phyloP scores from a whole-genome alignment of 176 grass and related monocot genomes.

The Ensete glaucum region DNA sequence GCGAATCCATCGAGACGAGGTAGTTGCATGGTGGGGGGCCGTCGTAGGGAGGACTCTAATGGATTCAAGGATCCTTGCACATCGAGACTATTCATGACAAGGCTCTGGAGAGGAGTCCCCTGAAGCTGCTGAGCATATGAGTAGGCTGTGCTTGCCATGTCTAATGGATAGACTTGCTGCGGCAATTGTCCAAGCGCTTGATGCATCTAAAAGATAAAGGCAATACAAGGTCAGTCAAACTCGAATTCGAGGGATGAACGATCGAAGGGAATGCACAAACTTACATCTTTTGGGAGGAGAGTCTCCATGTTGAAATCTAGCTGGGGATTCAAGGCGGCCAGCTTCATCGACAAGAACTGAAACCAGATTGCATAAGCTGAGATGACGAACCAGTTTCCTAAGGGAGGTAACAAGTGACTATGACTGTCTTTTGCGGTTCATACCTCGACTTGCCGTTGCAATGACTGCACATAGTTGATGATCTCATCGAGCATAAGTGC shows the following conservation, averaged over 20 bases:
- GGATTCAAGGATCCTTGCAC: neutral
- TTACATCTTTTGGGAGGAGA: conserved; percentile 19
- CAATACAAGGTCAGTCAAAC: neutral
- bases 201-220: conserved; percentile 7
- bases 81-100: conserved; percentile 5
- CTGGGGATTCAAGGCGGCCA: conserved; percentile 43
- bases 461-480: conserved; percentile 70
- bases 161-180: neutral
- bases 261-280: neutral
- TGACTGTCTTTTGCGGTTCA: neutral
- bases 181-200: conserved; percentile 3
- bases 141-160: conserved; percentile 1
- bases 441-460: conserved; percentile 80
- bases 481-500: conserved; percentile 77
- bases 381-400: neutral
- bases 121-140: conserved; percentile 24
- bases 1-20: conserved; percentile 27
- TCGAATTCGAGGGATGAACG: neutral
- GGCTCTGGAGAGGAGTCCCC: conserved; percentile 6
- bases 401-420: neutral
- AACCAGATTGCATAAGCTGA: neutral
- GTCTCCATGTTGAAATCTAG: conserved; percentile 17
- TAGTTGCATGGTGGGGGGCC: conserved; percentile 10
- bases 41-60: neutral
- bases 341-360: conserved; percentile 70